These are phyloP conservation scores for Triticum urartu DNA, from an alignment of 176 grass and related monocot species.

Conservation along the genomic window DNA sequence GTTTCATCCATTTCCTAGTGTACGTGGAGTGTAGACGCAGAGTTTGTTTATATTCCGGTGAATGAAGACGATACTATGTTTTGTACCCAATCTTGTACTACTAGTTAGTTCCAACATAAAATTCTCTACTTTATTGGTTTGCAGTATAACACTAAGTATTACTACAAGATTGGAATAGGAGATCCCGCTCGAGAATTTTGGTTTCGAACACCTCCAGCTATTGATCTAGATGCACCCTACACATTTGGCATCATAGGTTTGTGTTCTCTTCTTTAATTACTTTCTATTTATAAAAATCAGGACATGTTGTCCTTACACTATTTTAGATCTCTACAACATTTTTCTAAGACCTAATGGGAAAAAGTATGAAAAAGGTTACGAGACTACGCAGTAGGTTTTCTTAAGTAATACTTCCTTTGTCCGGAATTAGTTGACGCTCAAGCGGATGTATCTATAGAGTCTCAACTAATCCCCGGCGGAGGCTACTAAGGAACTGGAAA, in stretches of 20 bases:
- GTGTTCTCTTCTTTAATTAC: slow-evolving; percentile 7
- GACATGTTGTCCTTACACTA: no score
- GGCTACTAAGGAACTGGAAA: no score
- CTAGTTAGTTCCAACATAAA: slow-evolving; percentile 17
- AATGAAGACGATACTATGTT: background rate
- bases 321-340: background rate
- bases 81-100: no score
- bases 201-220: slow-evolving; percentile 84
- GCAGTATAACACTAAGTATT: slow-evolving; percentile 84
- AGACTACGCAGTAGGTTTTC: no score
- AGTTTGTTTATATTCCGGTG: background rate
- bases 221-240: slow-evolving; percentile 81
- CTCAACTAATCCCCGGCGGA: no score
- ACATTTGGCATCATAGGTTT: slow-evolving; percentile 93
- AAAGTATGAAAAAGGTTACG: no score
- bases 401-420: no score
- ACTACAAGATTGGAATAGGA: slow-evolving; percentile 81
- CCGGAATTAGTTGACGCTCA: no score
- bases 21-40: background rate
- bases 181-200: slow-evolving; percentile 78
- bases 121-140: slow-evolving; percentile 24
- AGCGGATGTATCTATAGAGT: no score
- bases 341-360: no score
- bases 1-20: background rate
- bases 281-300: no score